Evolutionary conservation across 164 flowering plant genomes (phyloP), one percentile per base, ranked within the genome.

Genomic region (Houttuynia cordata): DNA sequence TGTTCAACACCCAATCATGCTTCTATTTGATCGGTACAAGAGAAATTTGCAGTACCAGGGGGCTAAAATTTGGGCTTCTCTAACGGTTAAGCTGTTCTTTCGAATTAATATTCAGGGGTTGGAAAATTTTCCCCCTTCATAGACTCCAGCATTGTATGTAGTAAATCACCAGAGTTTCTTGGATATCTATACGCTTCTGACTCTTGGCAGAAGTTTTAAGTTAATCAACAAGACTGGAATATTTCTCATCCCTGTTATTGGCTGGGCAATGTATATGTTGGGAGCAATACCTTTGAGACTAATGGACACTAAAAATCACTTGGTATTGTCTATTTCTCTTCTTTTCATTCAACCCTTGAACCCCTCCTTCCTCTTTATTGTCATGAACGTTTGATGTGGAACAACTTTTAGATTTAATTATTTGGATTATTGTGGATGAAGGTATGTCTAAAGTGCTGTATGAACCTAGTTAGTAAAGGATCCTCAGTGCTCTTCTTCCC

Each of bases 401-500:
- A 45, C 14, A 8, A 45, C 17, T 45, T 45, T 45, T 12, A 17
- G 21, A 8, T 0, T 7, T 37, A 10, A 34, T 18, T 18, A 13
- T 37, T 37, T 34, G 7, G 25, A 10, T 57, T 18, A 25, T 7
- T 57, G 20, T 57, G 47, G 57, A 64, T 78, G 50, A 60, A 93
- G 99, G 97, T 90, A 4, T 84, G 88, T 73, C 75, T 90, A 8
- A 93, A 81, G 77, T 80, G 82, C 8, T 86, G 99, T 80, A 85
- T 86, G 61, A 81, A 83, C 68, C 79, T 90, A 51, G 59, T 88
- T 57, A 79, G 69, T 62, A 85, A 85, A 58, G 99, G 99, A 1
- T 85, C 87, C 53, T 93, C 99, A 56, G 91, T 93, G 21, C 85
- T 81, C 73, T 86, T 90, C 85, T 93, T 93, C 41, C 95, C 99